Evolutionary conservation across 768 basidiomycete species (phyloP).

Genomic region (Suillus placidus): DNA sequence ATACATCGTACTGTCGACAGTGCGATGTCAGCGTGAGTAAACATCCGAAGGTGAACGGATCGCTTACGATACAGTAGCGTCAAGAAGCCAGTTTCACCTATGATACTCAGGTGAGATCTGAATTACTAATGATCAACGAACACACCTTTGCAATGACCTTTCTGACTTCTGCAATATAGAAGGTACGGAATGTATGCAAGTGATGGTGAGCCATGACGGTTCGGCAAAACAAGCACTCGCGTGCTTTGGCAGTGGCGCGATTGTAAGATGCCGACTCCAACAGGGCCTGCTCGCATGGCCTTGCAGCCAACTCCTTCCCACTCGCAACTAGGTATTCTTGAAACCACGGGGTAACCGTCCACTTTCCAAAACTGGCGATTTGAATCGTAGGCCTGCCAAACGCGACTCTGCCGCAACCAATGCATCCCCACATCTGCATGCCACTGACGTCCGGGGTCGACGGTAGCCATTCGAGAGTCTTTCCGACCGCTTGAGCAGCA

Average conservation of each 20-base stretch:
- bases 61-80: background rate
- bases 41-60: too few relatives aligned
- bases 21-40: too few relatives aligned
- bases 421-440: background rate
- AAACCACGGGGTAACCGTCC: background rate
- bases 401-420: background rate
- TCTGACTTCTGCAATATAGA: background rate
- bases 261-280: background rate
- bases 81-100: background rate
- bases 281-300: constrained; percentile 4
- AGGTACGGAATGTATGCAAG: background rate
- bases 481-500: background rate
- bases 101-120: background rate
- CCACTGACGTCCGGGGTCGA: background rate
- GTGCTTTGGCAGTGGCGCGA: background rate
- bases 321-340: background rate
- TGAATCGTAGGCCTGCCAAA: background rate
- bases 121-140: background rate
- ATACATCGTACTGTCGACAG: too few relatives aligned
- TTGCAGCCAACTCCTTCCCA: constrained; percentile 1
- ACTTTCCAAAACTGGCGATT: background rate
- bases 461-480: background rate
- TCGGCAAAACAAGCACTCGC: background rate
- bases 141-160: constrained; percentile 12
- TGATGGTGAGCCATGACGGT: background rate